Evolutionary conservation across 139 green algal species (phyloP), one percentile per base, ranked within the genome.

Genomic region (Tetratostichococcus sp.): DNA sequence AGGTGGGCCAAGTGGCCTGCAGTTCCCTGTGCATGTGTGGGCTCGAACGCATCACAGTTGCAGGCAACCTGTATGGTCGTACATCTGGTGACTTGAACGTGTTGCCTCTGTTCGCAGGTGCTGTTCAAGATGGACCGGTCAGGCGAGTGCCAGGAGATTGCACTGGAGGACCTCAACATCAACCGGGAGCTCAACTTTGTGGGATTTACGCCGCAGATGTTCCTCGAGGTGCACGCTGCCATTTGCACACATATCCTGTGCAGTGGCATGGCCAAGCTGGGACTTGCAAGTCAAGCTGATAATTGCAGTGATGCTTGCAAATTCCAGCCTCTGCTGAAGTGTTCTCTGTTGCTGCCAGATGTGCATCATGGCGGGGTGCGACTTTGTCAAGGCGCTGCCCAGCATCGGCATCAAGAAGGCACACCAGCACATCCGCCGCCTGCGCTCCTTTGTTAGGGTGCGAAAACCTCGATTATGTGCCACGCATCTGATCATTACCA

Each of bases 311-410:
- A n/a, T n/a, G n/a, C n/a, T n/a, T n/a, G n/a, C n/a, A n/a, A n/a
- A n/a, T n/a, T n/a, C n/a, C n/a, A n/a, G n/a, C n/a, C n/a, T n/a
- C n/a, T n/a, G n/a, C n/a, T n/a, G n/a, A n/a, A n/a, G n/a, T 30
- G 59, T 72, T n/a, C 32, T 75, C 43, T 30, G 50, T 43, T 1
- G 3, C 17, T 80, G 74, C 8, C 83, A 97, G 88, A 96, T 96
- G 88, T 99, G 96, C 81, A 91, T 98, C 69, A 77, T 99, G 82
- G 86, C 93, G 14, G 96, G 96, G 11, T 99, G 96, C 73, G 96
- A 99, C 84, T 99, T 98, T 77, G 80, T 98, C 58, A 78, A 85
- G 35, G 84, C 79, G 32, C 70, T 98, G 66, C 80, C 80, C 0
- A 85, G 86, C 59, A 91, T 98, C 22, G 95, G 95, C 34, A 84